Percentiles rank a stretch among this genome's conserved stretches.
phyloP scores from a whole-genome alignment of 2,329 filamentous ascomycete genomes.

The Thelonectria discophora region DNA sequence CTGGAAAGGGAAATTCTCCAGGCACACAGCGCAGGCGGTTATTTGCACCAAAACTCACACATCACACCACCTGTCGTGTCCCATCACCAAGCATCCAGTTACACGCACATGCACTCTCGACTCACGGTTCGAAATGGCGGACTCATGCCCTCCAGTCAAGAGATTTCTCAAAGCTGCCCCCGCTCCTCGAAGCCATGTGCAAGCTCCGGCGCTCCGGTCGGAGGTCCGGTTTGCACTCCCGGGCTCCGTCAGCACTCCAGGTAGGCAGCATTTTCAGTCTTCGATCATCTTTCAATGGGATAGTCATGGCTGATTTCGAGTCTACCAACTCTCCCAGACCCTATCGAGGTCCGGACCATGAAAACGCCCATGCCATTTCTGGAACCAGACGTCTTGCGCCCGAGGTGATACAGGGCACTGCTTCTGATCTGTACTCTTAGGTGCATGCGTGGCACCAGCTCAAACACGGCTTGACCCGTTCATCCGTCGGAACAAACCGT shows the following conservation, averaged over 20 bases:
- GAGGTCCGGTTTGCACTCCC: constrained; percentile 45
- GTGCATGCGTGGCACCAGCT: background rate
- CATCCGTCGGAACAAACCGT: background rate
- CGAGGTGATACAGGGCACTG: constrained; percentile 17
- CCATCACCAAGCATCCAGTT: background rate
- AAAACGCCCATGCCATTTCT: constrained; percentile 49
- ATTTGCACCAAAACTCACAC: background rate
- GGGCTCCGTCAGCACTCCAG: constrained; percentile 39
- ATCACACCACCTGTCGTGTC: background rate
- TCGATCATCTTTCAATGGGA: background rate
- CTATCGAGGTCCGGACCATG: constrained; percentile 41
- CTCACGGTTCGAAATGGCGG: constrained; percentile 30
- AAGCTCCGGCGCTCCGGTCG: constrained; percentile 38
- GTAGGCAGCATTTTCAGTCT: constrained; percentile 25
- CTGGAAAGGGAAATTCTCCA: background rate
- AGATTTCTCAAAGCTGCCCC: constrained; percentile 41
- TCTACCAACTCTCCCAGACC: constrained; percentile 30
- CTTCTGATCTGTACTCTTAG: background rate
- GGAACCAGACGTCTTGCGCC: constrained; percentile 41
- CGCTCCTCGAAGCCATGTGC: constrained; percentile 33
- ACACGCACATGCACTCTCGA: background rate
- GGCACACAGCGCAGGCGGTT: background rate
- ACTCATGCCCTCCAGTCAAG: constrained; percentile 32
- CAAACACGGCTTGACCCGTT: background rate
- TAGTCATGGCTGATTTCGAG: constrained; percentile 2